Percentiles rank a stretch among this genome's conserved stretches.
phyloP scores from a whole-genome alignment of 371 early-diverging fungal genomes.

The Aphelidium insulamus region DNA sequence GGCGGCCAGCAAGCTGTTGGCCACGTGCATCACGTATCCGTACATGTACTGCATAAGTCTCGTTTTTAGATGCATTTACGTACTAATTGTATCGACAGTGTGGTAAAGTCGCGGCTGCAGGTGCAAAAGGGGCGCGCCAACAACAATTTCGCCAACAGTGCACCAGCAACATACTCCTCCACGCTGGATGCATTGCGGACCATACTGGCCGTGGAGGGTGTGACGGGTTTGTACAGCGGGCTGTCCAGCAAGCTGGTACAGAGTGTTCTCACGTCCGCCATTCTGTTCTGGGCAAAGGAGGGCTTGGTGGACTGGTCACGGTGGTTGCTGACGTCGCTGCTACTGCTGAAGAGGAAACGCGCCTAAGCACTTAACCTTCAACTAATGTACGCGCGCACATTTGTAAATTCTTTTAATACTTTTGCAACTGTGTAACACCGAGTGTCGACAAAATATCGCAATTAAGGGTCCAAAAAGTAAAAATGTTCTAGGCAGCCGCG shows the following conservation, averaged over 20 bases:
- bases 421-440: no score
- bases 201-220: conserved; percentile 67
- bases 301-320: conserved; percentile 48
- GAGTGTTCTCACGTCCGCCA: conserved; percentile 71
- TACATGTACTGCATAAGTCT: conserved; percentile 46
- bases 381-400: no score
- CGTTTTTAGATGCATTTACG: not conserved
- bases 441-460: no score
- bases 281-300: conserved; percentile 80
- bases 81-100: conserved; percentile 12
- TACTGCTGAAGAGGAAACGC: no score
- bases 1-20: conserved; percentile 76
- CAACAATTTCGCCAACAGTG: conserved; percentile 34
- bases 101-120: conserved; percentile 92
- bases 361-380: no score
- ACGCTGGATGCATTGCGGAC: conserved; percentile 69
- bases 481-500: no score
- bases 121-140: conserved; percentile 49
- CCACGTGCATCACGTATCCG: conserved; percentile 86
- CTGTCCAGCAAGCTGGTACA: conserved; percentile 77
- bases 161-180: no score
- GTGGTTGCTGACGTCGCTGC: no score
- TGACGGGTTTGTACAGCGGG: conserved; percentile 64
- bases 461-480: no score
- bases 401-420: no score